These are phyloP conservation scores for Nothophytophthora sp. DNA, from an alignment of 352 stramenopile species.

Conservation along the genomic window DNA sequence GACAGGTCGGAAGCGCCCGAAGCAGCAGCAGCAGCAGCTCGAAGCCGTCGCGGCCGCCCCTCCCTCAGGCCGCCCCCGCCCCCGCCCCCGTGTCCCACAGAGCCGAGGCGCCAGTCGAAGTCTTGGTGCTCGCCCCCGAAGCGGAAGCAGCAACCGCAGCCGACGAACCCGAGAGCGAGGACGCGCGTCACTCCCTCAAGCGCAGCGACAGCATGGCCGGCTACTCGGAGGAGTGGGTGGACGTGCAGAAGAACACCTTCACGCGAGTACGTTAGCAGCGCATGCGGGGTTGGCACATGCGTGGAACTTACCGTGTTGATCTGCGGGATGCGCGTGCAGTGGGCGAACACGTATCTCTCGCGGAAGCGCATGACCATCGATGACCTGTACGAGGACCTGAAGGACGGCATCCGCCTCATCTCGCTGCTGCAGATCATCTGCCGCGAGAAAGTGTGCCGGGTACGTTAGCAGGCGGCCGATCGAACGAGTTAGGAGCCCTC, in stretches of 20 bases:
- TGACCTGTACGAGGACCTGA: conserved; percentile 89
- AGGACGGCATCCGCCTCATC: conserved; percentile 86
- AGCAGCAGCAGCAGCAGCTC: conserved; percentile 11
- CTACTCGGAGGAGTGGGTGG: conserved; percentile 85
- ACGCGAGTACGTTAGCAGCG: conserved; percentile 70
- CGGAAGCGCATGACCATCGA: conserved; percentile 89
- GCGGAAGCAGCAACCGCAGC: too few species aligned
- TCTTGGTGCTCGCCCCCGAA: conserved; percentile 10
- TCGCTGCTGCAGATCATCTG: conserved; percentile 90
- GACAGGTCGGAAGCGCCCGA: conserved; percentile 25
- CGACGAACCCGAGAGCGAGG: conserved; percentile 26
- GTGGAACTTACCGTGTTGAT: too few species aligned
- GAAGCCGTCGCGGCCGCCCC: conserved; percentile 12
- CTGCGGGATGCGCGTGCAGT: too few species aligned
- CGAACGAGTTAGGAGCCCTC: too few species aligned
- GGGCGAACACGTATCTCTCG: conserved; percentile 90
- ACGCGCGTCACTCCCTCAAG: conserved; percentile 7
- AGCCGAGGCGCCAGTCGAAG: conserved; percentile 15
- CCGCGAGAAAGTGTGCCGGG: conserved; percentile 83
- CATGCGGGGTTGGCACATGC: too few species aligned
- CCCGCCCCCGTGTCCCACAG: too few species aligned
- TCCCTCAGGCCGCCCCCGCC: not conserved
- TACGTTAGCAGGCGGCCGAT: conserved; percentile 28
- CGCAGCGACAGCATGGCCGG: conserved; percentile 47
- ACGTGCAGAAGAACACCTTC: conserved; percentile 93